Conservation (phyloP, 1,284 basidiomycete genomes). For the Schizopora paradoxa region DNA sequence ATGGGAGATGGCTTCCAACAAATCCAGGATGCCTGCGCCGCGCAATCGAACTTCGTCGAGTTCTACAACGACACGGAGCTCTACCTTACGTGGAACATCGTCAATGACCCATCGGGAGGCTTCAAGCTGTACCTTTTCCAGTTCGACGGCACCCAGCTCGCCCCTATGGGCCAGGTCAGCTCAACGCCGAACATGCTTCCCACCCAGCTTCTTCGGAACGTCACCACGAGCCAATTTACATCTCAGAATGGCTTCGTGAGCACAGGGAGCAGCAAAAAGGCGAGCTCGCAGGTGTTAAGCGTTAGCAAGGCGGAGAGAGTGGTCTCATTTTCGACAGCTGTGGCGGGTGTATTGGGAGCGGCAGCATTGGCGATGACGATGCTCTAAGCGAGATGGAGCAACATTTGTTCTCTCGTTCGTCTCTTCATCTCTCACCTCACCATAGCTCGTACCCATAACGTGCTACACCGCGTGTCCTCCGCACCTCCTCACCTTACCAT, state of each 20-base stretch:
- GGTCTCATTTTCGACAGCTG: too few species aligned
- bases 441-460: too few species aligned
- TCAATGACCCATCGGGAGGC: slow-evolving; percentile 47
- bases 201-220: slow-evolving; percentile 45
- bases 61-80: slow-evolving; percentile 68
- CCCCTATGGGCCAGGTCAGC: slow-evolving; percentile 56
- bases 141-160: slow-evolving; percentile 57
- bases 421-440: too few species aligned
- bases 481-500: too few species aligned
- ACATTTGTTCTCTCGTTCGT: too few species aligned
- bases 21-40: slow-evolving; percentile 86
- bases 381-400: too few species aligned
- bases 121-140: slow-evolving; percentile 61
- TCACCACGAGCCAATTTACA: slow-evolving; percentile 21
- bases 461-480: too few species aligned
- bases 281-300: too few species aligned
- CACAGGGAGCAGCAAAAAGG: slow-evolving; percentile 11
- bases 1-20: slow-evolving; percentile 85
- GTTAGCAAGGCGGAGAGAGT: too few species aligned
- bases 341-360: too few species aligned
- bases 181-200: slow-evolving; percentile 64
- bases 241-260: slow-evolving; percentile 13
- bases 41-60: slow-evolving; percentile 79
- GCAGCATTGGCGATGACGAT: too few species aligned
- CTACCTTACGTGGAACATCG: slow-evolving; percentile 54